Evolutionary conservation across 805 yeast species (phyloP), one percentile per base, ranked within the genome.

Genomic region (Saccharomycopsis capsularis): DNA sequence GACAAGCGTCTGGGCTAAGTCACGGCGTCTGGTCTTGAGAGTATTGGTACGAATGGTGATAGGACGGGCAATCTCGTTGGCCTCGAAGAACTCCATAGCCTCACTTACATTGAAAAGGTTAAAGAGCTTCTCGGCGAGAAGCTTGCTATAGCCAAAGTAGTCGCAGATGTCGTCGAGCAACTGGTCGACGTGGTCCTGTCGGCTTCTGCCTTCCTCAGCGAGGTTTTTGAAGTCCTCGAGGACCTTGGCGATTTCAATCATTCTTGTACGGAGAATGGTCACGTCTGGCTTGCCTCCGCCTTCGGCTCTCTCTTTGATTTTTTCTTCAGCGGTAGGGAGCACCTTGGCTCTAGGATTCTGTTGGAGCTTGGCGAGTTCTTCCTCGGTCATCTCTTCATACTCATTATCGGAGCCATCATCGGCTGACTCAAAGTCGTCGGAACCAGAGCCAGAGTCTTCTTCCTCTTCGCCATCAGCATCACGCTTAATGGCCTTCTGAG

Each of bases 31-130:
- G 3, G 98, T 85, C 61, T 84, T 86, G 56, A 93, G 73, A 16
- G 99, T 93, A 67, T 93, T 93, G n/a, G 99, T 90, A 74, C 99
- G 84, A 59, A 93, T 90, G 19, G 98, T 93, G 50, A 93, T 76
- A 43, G 99, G 99, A 65, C 99, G 79, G 29, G 95, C 85, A 49
- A 91, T 86, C 70, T 93, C 99, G 68, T 93, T 93, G 32, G 99
- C 98, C 71, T 93, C 99, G 59, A 93, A 93, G 63, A 93, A 93
- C 67, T 93, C 99, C 76, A 93, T 78, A 13, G 99, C 98, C 71
- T 93, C 99, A 9, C 93, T 75, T 36, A 98, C 97, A 18, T 95
- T 79, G 64, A 93, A 93, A 53, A 93, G 72, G 59, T 90, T 80
- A 73, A 90, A 93, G 51, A 91, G 74, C 68, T 93, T 91, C 63